Evolutionary conservation across 1,139 yeast genomes (phyloP).

Genomic region (Sugiyamaella pinicola): DNA sequence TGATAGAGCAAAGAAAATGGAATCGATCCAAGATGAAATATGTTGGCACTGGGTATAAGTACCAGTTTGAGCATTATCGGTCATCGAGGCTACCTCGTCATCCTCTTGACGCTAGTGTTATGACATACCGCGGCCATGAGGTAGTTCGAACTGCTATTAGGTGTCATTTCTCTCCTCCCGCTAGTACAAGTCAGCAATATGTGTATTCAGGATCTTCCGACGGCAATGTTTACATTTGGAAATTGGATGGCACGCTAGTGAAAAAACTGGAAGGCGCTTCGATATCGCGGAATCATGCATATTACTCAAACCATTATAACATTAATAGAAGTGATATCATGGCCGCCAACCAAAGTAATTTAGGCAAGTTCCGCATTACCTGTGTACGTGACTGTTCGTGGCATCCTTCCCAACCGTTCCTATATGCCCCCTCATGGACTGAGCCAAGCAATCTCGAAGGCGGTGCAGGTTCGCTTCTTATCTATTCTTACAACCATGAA

Average conservation of each 20-base stretch:
- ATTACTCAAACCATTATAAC: slow-evolving; percentile 11
- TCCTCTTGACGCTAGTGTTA: slow-evolving; percentile 38
- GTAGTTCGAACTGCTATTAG: slow-evolving; percentile 40
- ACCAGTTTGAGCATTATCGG: slow-evolving; percentile 34
- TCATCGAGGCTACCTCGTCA: slow-evolving; percentile 32
- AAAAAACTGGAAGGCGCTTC: slow-evolving; percentile 23
- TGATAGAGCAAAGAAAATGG: slow-evolving; percentile 20
- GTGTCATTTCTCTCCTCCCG: slow-evolving; percentile 41
- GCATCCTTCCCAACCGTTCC: slow-evolving; percentile 31
- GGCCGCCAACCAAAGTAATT: not conserved
- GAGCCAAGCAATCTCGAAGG: slow-evolving; percentile 20
- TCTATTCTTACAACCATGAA: slow-evolving; percentile 22
- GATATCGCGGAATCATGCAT: slow-evolving; percentile 18
- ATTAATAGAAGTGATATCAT: slow-evolving; percentile 13
- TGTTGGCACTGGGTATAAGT: slow-evolving; percentile 34
- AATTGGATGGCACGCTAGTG: slow-evolving; percentile 38
- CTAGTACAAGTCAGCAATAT: slow-evolving; percentile 38
- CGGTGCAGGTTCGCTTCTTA: slow-evolving; percentile 22
- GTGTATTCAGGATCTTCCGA: slow-evolving; percentile 41
- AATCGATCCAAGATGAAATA: slow-evolving; percentile 13
- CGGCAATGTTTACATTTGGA: slow-evolving; percentile 40
- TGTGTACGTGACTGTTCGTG: slow-evolving; percentile 29
- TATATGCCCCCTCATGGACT: slow-evolving; percentile 29
- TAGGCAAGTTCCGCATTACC: slow-evolving; percentile 13
- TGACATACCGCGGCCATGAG: slow-evolving; percentile 41